Evolutionary conservation across 441 rosid species (phyloP).

Genomic region (Metrosideros polymorpha): DNA sequence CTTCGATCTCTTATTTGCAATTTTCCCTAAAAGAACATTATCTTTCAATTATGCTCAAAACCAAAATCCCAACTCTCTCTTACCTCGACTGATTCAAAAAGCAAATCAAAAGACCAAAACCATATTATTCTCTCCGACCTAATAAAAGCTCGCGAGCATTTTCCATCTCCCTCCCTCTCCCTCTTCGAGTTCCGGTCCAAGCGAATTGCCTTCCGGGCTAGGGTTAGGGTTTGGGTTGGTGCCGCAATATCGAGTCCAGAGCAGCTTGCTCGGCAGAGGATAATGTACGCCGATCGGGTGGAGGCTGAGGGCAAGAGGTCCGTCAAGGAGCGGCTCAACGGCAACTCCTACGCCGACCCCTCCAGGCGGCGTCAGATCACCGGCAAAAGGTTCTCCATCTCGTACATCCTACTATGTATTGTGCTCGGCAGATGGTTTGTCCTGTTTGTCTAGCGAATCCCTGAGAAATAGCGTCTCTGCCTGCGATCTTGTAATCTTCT

Average conservation of each 20-base stretch:
- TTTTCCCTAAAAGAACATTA: no score
- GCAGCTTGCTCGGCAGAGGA: not conserved
- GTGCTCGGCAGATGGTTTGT: not conserved
- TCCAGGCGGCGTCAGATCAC: constrained; percentile 49
- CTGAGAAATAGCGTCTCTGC: not conserved
- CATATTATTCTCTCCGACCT: not conserved
- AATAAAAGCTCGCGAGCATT: not conserved
- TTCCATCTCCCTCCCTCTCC: not conserved
- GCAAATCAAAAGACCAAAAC: not conserved
- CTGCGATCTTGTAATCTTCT: not conserved
- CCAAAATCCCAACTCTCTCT: not conserved
- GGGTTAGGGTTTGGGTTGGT: not conserved
- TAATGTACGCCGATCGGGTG: constrained; percentile 89
- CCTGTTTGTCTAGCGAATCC: not conserved
- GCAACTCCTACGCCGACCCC: constrained; percentile 33
- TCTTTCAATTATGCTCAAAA: not conserved
- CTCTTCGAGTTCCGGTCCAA: constrained; percentile 25
- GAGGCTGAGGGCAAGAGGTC: constrained; percentile 49
- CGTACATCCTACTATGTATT: not conserved
- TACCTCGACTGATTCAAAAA: not conserved
- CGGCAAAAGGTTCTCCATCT: constrained; percentile 57
- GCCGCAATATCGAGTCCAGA: not conserved
- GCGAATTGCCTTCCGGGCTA: not conserved
- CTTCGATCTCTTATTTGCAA: no score
- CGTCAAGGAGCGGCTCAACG: constrained; percentile 72